Base-by-base conservation (phyloP, 352 stramenopile species). In the Phytophthora sojae region DNA sequence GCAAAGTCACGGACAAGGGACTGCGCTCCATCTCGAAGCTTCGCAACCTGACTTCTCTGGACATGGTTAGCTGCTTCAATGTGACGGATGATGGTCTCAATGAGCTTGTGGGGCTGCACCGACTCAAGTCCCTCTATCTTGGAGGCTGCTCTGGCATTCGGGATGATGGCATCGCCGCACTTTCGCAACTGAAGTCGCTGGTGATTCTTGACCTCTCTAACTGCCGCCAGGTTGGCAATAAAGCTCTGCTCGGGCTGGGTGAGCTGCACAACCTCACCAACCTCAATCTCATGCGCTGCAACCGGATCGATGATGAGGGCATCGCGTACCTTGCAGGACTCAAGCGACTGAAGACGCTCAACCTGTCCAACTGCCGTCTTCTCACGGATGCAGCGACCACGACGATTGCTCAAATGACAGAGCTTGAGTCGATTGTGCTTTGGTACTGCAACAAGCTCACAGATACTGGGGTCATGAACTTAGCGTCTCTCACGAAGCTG, bases 391-490 rank as follows among this genome's bases (percentile, higher is more conserved):
- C 26, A 0, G 76, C 77, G 14, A 80, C 78, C 6, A 7, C 29
- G 23, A 65, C 86, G 9, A 65, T 97, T 19, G 62, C 76, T 1
- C 64, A 71, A 32, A 83, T 94, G 67, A 69, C 71, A 17, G 50
- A 67, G 6, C 65, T 97, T 5, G 74, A 93, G 57, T 85, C 79
- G 32, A 73, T 97, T 8, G 81, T 91, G 35, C 67, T 97, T 8
- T 92, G 88, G 80, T 92, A 96, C 72, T 97, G 88, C 71, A 92
- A 90, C 75, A 94, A 94, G 66, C 76, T 97, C 25, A 94, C 85
- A 0, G 88, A 97, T 70, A 25, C 25, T 0, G 88, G 82, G 3
- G 75, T 94, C 17, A 11, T 67, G 3, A 73, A 78, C 4, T 66
- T 94, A 19, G 59, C 69, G 7, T 32, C 55, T 1, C 75, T 94